Evolutionary conservation across 805 yeast species (phyloP), one percentile per base, ranked within the genome.

Genomic region (Lipomyces lipofer): DNA sequence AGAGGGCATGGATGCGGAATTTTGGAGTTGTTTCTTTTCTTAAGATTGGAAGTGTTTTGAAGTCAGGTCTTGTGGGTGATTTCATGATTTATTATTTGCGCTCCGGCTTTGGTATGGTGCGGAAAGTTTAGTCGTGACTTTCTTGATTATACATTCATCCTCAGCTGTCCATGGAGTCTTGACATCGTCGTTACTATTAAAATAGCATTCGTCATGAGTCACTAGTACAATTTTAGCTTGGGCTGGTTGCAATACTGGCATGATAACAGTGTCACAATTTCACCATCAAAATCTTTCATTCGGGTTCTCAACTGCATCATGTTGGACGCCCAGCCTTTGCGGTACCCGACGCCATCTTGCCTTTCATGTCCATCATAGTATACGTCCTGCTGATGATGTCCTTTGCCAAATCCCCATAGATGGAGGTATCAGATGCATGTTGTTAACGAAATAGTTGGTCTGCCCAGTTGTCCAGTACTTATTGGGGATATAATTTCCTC

Each of bases 1-100:
- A 36, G 33, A 9, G 17, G n/a, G 17, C 7, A 27, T 9, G 36
- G 73, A 80, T 49, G 80, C 78, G 58, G 63, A 69, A 39, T 2
- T 43, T 42, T 21, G 21, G 9, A 39, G 1, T 39, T 39, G 35
- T 30, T 36, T 36, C 17, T 36, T 6, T n/a, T 36, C n/a, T n/a
- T n/a, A n/a, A n/a, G n/a, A n/a, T n/a, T n/a, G n/a, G n/a, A n/a
- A n/a, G n/a, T n/a, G n/a, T n/a, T n/a, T n/a, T n/a, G n/a, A n/a
- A n/a, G n/a, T n/a, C n/a, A n/a, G n/a, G n/a, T n/a, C n/a, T n/a
- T n/a, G n/a, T n/a, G n/a, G n/a, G n/a, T n/a, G n/a, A n/a, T n/a
- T n/a, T n/a, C n/a, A n/a, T n/a, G n/a, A n/a, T n/a, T n/a, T n/a
- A n/a, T n/a, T n/a, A n/a, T n/a, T n/a, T n/a, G n/a, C n/a, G n/a